These are phyloP conservation scores for Cyclotella sp. DNA, from an alignment of 108 stramenopile genomes.

Conservation along the genomic window DNA sequence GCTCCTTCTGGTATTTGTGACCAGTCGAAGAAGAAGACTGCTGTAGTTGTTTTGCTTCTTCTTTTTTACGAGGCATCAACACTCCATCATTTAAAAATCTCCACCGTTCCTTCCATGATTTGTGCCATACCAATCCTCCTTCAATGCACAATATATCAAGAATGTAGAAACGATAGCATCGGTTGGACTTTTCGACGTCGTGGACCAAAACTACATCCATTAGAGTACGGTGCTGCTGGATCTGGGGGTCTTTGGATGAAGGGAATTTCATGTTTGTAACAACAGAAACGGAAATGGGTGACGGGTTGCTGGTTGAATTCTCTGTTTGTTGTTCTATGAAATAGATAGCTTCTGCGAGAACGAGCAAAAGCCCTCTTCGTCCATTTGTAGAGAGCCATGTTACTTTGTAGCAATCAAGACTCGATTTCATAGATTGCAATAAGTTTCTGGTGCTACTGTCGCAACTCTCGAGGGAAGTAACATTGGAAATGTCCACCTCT, in stretches of 20 bases:
- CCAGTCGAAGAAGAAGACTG: neutral
- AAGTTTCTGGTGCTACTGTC: slow-evolving; percentile 12
- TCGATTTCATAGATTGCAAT: slow-evolving; percentile 30
- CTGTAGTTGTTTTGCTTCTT: slow-evolving; percentile 21
- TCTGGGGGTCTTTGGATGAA: slow-evolving; percentile 40
- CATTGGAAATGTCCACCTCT: slow-evolving; percentile 39
- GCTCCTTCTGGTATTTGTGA: slow-evolving; percentile 44
- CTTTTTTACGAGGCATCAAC: slow-evolving; percentile 52
- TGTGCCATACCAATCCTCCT: slow-evolving; percentile 53
- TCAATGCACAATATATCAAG: slow-evolving; percentile 47
- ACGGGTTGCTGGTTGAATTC: neutral
- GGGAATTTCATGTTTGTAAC: slow-evolving; percentile 53
- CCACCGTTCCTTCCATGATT: slow-evolving; percentile 47
- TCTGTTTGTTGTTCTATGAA: slow-evolving; percentile 45
- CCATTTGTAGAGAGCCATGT: slow-evolving; percentile 56
- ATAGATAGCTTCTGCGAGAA: slow-evolving; percentile 55
- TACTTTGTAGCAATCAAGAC: slow-evolving; percentile 39
- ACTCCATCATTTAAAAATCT: slow-evolving; percentile 55
- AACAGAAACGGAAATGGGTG: slow-evolving; percentile 28
- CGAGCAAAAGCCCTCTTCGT: slow-evolving; percentile 52
- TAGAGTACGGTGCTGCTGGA: slow-evolving; percentile 53
- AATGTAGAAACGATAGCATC: slow-evolving; percentile 43
- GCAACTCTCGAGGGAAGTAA: neutral
- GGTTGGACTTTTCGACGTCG: slow-evolving; percentile 33
- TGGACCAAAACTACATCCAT: slow-evolving; percentile 50